These are phyloP conservation scores for Phytophthora brassicae DNA, from an alignment of 352 stramenopile species.

Conservation along the genomic window DNA sequence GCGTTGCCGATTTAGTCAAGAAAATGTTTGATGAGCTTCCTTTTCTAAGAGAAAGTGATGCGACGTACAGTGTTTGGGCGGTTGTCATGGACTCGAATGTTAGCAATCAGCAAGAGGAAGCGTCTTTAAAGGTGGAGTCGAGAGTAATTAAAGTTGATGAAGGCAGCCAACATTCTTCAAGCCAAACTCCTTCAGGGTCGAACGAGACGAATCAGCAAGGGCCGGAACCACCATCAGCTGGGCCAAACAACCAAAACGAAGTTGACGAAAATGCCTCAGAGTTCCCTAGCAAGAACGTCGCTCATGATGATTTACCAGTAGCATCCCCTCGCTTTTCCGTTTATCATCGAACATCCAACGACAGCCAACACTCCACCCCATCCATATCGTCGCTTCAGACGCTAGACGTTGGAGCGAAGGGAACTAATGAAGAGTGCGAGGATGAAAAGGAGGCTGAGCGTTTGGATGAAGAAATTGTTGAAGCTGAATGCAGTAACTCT, in stretches of 20 bases:
- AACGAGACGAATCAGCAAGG: too few relatives aligned
- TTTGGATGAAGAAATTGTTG: background rate
- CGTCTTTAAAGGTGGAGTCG: background rate
- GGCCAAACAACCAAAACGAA: background rate
- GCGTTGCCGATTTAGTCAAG: slow-evolving; percentile 41
- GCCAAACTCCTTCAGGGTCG: too few relatives aligned
- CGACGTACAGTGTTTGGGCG: slow-evolving; percentile 48
- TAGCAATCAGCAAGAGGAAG: slow-evolving; percentile 20
- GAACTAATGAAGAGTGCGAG: background rate
- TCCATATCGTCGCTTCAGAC: too few relatives aligned
- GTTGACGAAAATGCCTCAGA: background rate
- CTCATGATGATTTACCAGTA: background rate
- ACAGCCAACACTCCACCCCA: background rate
- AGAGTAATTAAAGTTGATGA: background rate
- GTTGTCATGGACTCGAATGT: slow-evolving; percentile 17
- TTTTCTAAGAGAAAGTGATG: slow-evolving; percentile 15
- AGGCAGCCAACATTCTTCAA: background rate
- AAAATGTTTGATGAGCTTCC: slow-evolving; percentile 58
- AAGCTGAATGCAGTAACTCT: background rate
- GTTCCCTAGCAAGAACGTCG: background rate
- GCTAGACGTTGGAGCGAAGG: background rate
- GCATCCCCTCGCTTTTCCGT: slow-evolving; percentile 3
- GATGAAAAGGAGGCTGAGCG: background rate
- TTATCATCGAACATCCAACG: background rate
- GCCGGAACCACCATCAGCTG: background rate